Base-by-base conservation (phyloP, 371 early-diverging fungal genomes). In the Zopfochytrium polystomum region DNA sequence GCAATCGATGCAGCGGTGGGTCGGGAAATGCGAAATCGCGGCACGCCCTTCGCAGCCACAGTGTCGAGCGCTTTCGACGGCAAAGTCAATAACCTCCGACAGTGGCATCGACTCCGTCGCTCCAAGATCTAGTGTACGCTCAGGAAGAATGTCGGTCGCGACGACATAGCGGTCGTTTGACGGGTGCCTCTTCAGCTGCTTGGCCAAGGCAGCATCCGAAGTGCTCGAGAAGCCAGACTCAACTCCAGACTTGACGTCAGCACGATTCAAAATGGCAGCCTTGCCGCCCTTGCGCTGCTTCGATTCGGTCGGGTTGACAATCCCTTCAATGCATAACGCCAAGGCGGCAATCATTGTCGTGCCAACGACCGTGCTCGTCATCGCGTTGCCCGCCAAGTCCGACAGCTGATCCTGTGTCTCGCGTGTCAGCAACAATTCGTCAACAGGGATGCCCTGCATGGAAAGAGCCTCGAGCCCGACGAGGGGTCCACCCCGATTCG, bases 301-400 rank as follows among this genome's bases (percentile, higher is more conserved):
- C 35, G 50, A 34, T 30, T 49, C 2, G 15, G 43, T 13, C 34
- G 25, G 25, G 15, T 46, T 44, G 7, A 54, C 33, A 15, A 72
- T 23, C 1, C 59, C 48, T 6, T 62, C 34, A 30, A 45, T 31
- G n/a, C 55, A 62, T 11, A 65, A 54, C 9, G 57, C 48, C n/a
- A 74, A 26, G 1, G 74, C 74, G 18, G 68, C 56, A 31, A 74
- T 44, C 52, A 71, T 68, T 43, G 60, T 56, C 23, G 71, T 53
- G 0, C 71, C 71, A 42, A 74, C 71, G 27, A 74, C 74, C 6
- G 74, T 74, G 35, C 67, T 68, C 20, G 74, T 55, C 74, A 74
- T 74, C 38, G 74, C 74, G 43, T 74, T 74, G 1, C 74, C 74
- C 11, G 74, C 74, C 55, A 74, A 60, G 51, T 74, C 74, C 25